A percentile compares a stretch with the other conserved stretches of the same genome.
phyloP scores from a whole-genome alignment of 2,329 filamentous ascomycete genomes.

The Epichloe coenophiala region DNA sequence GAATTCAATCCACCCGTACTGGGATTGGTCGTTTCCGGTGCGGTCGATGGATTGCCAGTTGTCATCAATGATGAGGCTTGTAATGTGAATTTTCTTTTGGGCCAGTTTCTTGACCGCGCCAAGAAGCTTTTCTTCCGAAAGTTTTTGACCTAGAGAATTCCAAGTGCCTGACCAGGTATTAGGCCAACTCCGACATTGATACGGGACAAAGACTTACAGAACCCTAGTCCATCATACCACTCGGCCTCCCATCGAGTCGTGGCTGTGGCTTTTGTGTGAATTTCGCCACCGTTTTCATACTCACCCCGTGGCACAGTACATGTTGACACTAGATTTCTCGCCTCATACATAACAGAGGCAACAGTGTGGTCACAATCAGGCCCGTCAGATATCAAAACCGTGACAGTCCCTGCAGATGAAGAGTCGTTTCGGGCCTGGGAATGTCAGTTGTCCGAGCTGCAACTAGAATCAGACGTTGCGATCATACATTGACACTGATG shows the following conservation, averaged over 20 bases:
- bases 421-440: conserved; percentile 53
- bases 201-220: conserved; percentile 43
- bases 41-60: conserved; percentile 76
- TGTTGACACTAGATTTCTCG: conserved; percentile 40
- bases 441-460: conserved; percentile 5
- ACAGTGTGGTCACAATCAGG: conserved; percentile 62
- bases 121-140: conserved; percentile 71
- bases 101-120: conserved; percentile 59
- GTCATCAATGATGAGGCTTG: conserved; percentile 88
- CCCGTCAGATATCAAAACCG: conserved; percentile 57
- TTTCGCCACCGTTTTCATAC: conserved; percentile 30
- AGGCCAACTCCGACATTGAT: conserved; percentile 8
- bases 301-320: conserved; percentile 29
- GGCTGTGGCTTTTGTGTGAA: conserved; percentile 37
- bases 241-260: conserved; percentile 60
- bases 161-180: conserved; percentile 50
- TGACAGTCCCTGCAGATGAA: conserved; percentile 36
- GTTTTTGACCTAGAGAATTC: conserved; percentile 76
- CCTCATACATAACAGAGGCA: conserved; percentile 75
- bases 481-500: conserved; percentile 51
- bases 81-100: conserved; percentile 60
- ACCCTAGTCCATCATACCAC: conserved; percentile 88
- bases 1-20: conserved; percentile 63
- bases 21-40: conserved; percentile 35
- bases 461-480: not conserved